Evolutionary conservation across 2,329 filamentous ascomycete genomes (phyloP).

Genomic region (Talaromyces atroroseus): DNA sequence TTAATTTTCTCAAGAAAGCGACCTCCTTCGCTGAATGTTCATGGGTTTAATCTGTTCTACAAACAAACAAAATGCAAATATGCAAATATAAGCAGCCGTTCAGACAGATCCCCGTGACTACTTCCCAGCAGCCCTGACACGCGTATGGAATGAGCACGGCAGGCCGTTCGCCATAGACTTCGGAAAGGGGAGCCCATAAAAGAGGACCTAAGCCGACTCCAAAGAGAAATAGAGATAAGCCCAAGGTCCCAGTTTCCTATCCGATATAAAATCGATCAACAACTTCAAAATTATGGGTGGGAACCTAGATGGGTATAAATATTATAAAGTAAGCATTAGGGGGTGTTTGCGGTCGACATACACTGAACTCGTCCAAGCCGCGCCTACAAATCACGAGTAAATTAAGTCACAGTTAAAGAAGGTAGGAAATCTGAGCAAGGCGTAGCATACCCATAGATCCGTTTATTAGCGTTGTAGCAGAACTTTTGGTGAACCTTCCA

Average conservation of each 20-base stretch:
- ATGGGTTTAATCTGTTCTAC: not conserved
- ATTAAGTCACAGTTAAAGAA: constrained; percentile 27
- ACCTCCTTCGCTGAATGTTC: too few relatives aligned
- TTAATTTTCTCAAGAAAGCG: too few relatives aligned
- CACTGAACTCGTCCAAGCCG: constrained; percentile 38
- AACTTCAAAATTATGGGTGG: constrained; percentile 54
- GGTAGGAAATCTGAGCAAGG: constrained; percentile 37
- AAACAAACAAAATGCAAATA: not conserved
- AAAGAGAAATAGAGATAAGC: constrained; percentile 57
- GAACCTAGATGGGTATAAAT: constrained; percentile 33
- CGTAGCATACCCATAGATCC: constrained; percentile 49
- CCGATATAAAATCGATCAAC: constrained; percentile 53
- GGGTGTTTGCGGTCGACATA: constrained; percentile 23
- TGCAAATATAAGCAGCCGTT: not conserved
- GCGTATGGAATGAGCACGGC: constrained; percentile 51
- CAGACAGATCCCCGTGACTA: not conserved
- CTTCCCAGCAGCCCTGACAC: constrained; percentile 31
- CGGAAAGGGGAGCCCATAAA: constrained; percentile 54
- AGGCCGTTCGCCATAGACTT: constrained; percentile 44
- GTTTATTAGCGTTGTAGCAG: constrained; percentile 55
- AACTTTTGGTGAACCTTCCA: constrained; percentile 63
- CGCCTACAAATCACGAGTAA: constrained; percentile 57
- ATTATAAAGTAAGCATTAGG: not conserved
- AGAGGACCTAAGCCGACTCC: constrained; percentile 57
- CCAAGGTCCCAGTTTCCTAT: constrained; percentile 50